Evolutionary conservation across 352 stramenopile genomes (phyloP), one percentile per base, ranked within the genome.

Genomic region (Phytopythium aichiense): DNA sequence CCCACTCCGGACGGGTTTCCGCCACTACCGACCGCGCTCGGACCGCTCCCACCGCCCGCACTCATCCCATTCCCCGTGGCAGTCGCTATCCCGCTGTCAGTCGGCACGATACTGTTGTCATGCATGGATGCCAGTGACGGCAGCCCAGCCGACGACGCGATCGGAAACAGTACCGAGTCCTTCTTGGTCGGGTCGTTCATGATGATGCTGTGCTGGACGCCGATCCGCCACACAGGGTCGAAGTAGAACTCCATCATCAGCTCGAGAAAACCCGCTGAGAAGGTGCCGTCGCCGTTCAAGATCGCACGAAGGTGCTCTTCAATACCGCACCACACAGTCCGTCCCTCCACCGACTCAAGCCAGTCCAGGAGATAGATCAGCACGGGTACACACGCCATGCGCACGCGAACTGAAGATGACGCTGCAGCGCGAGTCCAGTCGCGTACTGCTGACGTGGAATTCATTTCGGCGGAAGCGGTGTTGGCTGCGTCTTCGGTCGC

Each of bases 231-330:
- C 4, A 59, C 63, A 22, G 81, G 82, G 54, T 94, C 80, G 45
- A 90, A 91, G 64, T 91, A 91, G 57, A 91, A 89, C 60, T 93
- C 84, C 73, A 92, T 89, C 83, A 92, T 92, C 25, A 93, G 76
- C 61, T 93, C 82, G 18, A 91, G 55, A 46, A 93, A 91, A 0
- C 81, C 81, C 23, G 75, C 63, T 3, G 81, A 89, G 38, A 89
- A 89, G 51, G 63, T 89, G 28, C 80, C 72, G 56, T 92, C 76
- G n/a, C 80, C 80, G 49, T 88, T 89, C n/a, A 91, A 33, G 22
- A 90, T 77, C 53, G 81, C 65, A 20, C 81, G 79, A 25, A 94
- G 60, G 56, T 92, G 74, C 31, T 94, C 85, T 63, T 94, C 85
- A 2, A 94, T 63, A n/a, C 83, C 85, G 55, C 85, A 94, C 85